Conservation (phyloP, 345 rosid species). For the Syzygium aqueum region DNA sequence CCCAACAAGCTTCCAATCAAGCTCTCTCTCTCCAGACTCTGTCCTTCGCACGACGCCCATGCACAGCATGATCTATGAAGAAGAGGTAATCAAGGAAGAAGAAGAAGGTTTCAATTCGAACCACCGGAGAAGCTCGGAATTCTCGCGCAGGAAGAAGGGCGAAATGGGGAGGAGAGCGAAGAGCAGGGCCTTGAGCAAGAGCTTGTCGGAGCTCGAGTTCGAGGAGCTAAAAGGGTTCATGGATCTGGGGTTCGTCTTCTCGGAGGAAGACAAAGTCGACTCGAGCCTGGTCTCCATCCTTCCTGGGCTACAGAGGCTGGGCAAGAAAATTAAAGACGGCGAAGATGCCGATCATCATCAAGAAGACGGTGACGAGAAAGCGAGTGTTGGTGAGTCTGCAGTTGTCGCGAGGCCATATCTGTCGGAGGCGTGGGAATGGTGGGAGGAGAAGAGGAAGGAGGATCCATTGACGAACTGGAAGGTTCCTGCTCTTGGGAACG, state of each 20-base stretch:
- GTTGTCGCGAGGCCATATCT: conserved; percentile 59
- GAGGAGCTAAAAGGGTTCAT: conserved; percentile 77
- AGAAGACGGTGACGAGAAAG: not conserved
- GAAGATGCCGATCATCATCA: not conserved
- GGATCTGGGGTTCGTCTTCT: conserved; percentile 87
- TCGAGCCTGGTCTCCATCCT: conserved; percentile 58
- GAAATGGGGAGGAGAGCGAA: conserved; percentile 4
- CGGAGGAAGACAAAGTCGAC: conserved; percentile 52
- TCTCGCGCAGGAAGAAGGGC: not conserved
- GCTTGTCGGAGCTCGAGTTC: conserved; percentile 60
- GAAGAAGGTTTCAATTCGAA: not conserved
- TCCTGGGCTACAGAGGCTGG: conserved; percentile 61
- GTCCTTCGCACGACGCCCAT: conserved; percentile 21
- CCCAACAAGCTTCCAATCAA: not conserved
- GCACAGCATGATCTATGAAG: conserved; percentile 2
- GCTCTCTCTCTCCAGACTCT: conserved; percentile 35
- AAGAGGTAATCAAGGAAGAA: not conserved
- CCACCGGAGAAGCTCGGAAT: not conserved
- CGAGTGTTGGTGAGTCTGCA: not conserved
- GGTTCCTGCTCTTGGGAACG: conserved; percentile 40
- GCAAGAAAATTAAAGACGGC: conserved; percentile 14
- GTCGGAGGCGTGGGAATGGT: conserved; percentile 76
- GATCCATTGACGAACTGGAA: conserved; percentile 47
- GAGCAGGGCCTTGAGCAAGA: conserved; percentile 32
- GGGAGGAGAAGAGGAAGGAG: conserved; percentile 11